A percentile compares a stretch with the other conserved stretches of the same genome.
Conservation (phyloP, 2,329 filamentous ascomycete species). For the Penicillium sclerotiorum region DNA sequence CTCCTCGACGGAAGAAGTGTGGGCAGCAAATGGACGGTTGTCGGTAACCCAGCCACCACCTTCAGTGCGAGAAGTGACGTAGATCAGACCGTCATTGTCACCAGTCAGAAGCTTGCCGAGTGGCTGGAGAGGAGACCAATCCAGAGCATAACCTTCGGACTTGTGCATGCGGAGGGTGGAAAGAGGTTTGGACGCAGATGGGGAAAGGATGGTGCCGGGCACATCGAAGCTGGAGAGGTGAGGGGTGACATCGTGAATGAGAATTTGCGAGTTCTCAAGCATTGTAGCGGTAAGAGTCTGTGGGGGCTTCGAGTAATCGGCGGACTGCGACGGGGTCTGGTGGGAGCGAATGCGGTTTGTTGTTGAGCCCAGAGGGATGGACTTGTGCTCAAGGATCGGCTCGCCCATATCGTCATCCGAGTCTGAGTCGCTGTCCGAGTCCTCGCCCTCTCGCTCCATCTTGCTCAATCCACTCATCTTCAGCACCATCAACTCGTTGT, state of each 20-base stretch:
- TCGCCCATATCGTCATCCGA: conserved; percentile 72
- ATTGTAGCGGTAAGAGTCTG: conserved; percentile 87
- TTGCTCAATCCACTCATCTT: conserved; percentile 90
- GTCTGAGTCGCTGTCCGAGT: conserved; percentile 70
- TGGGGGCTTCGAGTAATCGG: conserved; percentile 69
- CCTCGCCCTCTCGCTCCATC: conserved; percentile 74
- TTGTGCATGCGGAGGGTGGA: conserved; percentile 89
- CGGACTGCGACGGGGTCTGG: conserved; percentile 68
- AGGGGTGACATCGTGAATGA: conserved; percentile 92
- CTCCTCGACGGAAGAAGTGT: conserved; percentile 86
- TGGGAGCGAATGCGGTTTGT: conserved; percentile 92
- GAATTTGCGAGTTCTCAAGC: conserved; percentile 84
- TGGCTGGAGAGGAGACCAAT: conserved; percentile 85
- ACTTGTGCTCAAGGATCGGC: conserved; percentile 89
- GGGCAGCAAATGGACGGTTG: conserved; percentile 78
- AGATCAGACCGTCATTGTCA: conserved; percentile 88
- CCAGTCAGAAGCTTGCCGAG: conserved; percentile 87
- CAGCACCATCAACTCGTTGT: conserved; percentile 94
- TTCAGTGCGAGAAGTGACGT: conserved; percentile 80
- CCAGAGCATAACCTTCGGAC: conserved; percentile 91
- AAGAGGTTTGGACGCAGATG: conserved; percentile 84
- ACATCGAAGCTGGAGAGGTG: conserved; percentile 88
- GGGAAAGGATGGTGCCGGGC: conserved; percentile 76
- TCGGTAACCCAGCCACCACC: conserved; percentile 90
- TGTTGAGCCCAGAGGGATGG: conserved; percentile 80